Evolutionary conservation across 805 yeast species (phyloP), one percentile per base, ranked within the genome.

Genomic region (Kodamaea fukazawae): DNA sequence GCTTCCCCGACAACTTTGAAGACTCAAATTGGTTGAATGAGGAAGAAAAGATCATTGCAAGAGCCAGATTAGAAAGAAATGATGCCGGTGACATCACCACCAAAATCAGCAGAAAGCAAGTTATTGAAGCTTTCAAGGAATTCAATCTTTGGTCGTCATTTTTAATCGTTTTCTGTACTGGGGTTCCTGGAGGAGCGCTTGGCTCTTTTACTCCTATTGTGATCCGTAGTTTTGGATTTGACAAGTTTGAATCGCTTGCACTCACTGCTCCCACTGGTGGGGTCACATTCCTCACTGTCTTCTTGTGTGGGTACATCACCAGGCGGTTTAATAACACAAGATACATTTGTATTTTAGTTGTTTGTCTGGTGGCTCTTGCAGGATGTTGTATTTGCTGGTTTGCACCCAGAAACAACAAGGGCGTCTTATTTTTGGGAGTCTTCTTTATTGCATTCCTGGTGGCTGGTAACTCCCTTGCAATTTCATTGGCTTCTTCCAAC

Each of bases 1-100:
- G 14, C 28, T 25, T 42, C 16, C 45, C 45, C 3, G 36, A 32
- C 27, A 11, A 18, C 35, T 12, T 13, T 29, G 32, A 29, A 16
- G 20, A 10, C 10, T 15, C 20, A 7, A 29, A 15, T 20, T 29
- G 32, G 32, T 29, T 29, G 11, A 29, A 14, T 8, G 32, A 29
- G 16, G 32, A 29, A 5, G 32, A 29, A 20, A 29, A 29, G 32
- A 15, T 13, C 12, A 29, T 29, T 29, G 32, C 32, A 29, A 29
- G 32, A 29, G 32, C 32, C 2, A 29, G 32, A 29, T 29, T 29
- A n/a, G 32, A 29, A 29, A 29, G 32, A 13, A 29, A 29, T n/a
- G 32, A 29, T n/a, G 32, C 32, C 3, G 32, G 32, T 29, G 32
- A 29, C 18, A 10, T 14, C n/a, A 29, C 32, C n/a, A 15, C 32